Percentiles rank a stretch among this genome's conserved stretches.
Evolutionary conservation across 352 stramenopile genomes (phyloP).

Genomic region (Elongisporangium undulatum): DNA sequence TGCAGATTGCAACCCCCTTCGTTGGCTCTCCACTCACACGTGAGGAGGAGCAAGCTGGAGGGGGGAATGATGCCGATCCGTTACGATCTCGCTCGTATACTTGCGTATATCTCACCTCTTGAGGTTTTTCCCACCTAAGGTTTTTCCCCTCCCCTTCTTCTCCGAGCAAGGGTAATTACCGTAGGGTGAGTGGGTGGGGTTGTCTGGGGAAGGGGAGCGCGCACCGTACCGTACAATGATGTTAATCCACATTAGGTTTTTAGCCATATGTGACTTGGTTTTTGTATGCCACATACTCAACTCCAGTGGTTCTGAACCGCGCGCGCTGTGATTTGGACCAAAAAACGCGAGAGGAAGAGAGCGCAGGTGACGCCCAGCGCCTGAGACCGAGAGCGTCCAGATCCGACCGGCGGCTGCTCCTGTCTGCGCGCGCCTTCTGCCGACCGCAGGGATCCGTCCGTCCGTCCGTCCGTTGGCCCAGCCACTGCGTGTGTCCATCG

Average conservation of each 20-base stretch:
- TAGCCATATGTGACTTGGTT: background rate
- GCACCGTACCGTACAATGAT: background rate
- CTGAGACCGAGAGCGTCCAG: background rate
- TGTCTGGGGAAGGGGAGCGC: background rate
- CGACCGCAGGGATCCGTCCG: background rate
- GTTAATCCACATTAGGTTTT: constrained; percentile 1
- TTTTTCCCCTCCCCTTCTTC: background rate
- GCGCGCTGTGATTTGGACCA: background rate
- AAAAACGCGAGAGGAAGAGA: background rate
- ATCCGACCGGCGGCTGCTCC: background rate
- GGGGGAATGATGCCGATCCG: background rate
- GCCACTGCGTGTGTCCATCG: background rate
- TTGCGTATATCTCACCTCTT: background rate
- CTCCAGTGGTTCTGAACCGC: constrained; percentile 2
- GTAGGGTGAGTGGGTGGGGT: background rate
- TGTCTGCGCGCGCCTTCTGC: background rate
- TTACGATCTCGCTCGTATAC: background rate
- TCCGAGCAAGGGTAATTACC: background rate
- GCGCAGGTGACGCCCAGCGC: background rate
- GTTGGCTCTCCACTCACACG: too few relatives aligned
- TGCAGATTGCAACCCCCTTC: too few relatives aligned
- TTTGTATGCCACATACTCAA: constrained; percentile 6
- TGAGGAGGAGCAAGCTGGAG: background rate
- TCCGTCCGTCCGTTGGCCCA: too few relatives aligned
- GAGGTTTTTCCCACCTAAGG: background rate